Percentiles rank a stretch among this genome's conserved stretches.
Evolutionary conservation across 139 green algal species (phyloP).

Genomic region (Coccomyxa sp.): DNA sequence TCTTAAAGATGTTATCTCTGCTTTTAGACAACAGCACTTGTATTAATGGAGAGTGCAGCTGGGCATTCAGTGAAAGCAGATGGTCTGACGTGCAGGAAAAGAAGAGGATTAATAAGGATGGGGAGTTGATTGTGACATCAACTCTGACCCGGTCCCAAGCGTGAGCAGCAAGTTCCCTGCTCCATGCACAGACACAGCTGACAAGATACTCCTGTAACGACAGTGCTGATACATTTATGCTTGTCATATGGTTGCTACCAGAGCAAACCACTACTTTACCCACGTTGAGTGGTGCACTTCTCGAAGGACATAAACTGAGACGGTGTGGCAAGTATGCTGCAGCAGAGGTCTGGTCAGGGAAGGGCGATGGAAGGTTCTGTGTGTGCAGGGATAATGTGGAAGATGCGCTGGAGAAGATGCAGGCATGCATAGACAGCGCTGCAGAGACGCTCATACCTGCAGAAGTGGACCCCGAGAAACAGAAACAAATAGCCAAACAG

Average conservation of each 20-base stretch:
- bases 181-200: background rate
- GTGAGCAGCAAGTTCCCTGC: constrained; percentile 37
- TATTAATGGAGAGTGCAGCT: no score
- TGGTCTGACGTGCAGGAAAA: constrained; percentile 68
- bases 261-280: no score
- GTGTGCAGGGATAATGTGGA: constrained; percentile 81
- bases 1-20: background rate
- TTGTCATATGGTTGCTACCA: background rate
- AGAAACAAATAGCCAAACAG: constrained; percentile 69
- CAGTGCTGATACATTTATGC: background rate
- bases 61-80: no score
- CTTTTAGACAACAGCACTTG: background rate
- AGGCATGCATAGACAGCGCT: constrained; percentile 75
- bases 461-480: constrained; percentile 75
- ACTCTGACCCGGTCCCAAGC: constrained; percentile 78
- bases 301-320: no score
- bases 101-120: constrained; percentile 91
- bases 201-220: background rate
- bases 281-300: no score
- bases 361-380: no score
- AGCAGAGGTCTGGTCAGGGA: no score
- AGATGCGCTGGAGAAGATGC: constrained; percentile 84
- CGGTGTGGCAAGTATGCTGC: no score
- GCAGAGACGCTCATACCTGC: constrained; percentile 67
- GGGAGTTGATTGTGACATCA: constrained; percentile 83